A percentile compares a stretch with the other conserved stretches of the same genome.
These are phyloP conservation scores for Fistulina hepatica DNA, from an alignment of 1,284 basidiomycete genomes.

Conservation along the genomic window DNA sequence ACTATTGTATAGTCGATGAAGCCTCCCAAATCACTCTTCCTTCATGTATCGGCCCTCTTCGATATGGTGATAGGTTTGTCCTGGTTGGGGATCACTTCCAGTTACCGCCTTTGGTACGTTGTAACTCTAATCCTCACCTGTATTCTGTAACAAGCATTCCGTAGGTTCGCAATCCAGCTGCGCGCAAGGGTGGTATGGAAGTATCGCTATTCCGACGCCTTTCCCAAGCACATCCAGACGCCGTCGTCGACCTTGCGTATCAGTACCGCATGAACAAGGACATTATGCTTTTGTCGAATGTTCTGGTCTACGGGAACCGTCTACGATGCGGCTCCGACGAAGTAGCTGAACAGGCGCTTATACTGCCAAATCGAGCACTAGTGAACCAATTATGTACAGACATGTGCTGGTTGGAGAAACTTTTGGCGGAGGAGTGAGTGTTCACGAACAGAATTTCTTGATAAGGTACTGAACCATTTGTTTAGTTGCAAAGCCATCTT, in stretches of 20 bases:
- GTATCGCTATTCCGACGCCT: conserved; percentile 84
- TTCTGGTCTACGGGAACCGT: conserved; percentile 74
- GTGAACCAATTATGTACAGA: conserved; percentile 30
- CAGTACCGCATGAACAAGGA: conserved; percentile 98
- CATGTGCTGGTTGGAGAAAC: conserved; percentile 61
- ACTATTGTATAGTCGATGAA: conserved; percentile 98
- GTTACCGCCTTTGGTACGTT: conserved; percentile 77
- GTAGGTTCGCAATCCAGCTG: conserved; percentile 72
- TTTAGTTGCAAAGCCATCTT: conserved; percentile 77
- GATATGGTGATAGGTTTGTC: conserved; percentile 84
- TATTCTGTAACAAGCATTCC: conserved; percentile 1
- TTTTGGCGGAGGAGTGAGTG: conserved; percentile 56
- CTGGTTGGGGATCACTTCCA: conserved; percentile 97
- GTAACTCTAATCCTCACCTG: background rate
- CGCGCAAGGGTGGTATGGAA: conserved; percentile 80
- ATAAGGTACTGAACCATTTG: conserved; percentile 4
- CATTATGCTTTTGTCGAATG: conserved; percentile 91
- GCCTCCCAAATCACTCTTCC: conserved; percentile 97
- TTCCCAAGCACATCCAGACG: conserved; percentile 74
- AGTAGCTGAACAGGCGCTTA: conserved; percentile 53
- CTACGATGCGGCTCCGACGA: conserved; percentile 69
- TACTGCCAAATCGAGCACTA: conserved; percentile 37
- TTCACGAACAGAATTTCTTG: background rate
- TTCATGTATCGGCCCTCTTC: conserved; percentile 86
- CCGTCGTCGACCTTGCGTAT: conserved; percentile 72